Conservation (phyloP, 306 rosid species). For the Ziziphus jujuba region DNA sequence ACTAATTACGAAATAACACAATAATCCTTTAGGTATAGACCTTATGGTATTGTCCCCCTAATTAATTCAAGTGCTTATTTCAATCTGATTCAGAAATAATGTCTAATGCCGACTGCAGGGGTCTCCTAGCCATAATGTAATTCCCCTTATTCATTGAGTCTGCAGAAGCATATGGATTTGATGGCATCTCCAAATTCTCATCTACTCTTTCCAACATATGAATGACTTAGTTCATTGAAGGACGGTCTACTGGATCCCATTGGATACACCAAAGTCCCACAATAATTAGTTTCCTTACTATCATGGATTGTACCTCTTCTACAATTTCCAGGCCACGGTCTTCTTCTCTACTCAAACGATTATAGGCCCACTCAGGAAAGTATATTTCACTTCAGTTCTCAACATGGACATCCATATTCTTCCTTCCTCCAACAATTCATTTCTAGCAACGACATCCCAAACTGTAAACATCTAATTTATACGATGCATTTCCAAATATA, state of each 20-base stretch:
- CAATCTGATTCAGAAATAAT: constrained; percentile 16
- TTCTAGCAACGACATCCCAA: constrained; percentile 38
- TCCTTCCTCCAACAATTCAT: constrained; percentile 38
- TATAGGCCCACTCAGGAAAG: constrained; percentile 40
- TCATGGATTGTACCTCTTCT: constrained; percentile 7
- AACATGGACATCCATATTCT: background rate
- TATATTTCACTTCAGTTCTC: constrained; percentile 1
- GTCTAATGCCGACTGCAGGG: constrained; percentile 17
- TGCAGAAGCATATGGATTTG: constrained; percentile 25
- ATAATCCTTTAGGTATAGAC: too few species aligned
- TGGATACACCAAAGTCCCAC: constrained; percentile 49
- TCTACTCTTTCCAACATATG: constrained; percentile 36
- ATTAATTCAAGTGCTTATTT: too few species aligned
- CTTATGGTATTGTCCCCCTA: too few species aligned
- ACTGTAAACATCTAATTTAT: constrained; percentile 36
- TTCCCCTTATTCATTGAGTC: background rate
- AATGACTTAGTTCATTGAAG: constrained; percentile 31
- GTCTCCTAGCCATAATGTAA: background rate
- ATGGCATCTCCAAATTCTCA: constrained; percentile 18
- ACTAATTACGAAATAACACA: too few species aligned
- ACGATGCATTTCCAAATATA: constrained; percentile 37
- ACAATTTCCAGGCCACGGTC: constrained; percentile 9
- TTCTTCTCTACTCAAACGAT: constrained; percentile 11
- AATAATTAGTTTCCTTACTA: constrained; percentile 30
- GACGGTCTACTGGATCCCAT: constrained; percentile 40